Evolutionary conservation across 495 filamentous ascomycete genomes (phyloP).

Genomic region (Pyronema omphalodes): DNA sequence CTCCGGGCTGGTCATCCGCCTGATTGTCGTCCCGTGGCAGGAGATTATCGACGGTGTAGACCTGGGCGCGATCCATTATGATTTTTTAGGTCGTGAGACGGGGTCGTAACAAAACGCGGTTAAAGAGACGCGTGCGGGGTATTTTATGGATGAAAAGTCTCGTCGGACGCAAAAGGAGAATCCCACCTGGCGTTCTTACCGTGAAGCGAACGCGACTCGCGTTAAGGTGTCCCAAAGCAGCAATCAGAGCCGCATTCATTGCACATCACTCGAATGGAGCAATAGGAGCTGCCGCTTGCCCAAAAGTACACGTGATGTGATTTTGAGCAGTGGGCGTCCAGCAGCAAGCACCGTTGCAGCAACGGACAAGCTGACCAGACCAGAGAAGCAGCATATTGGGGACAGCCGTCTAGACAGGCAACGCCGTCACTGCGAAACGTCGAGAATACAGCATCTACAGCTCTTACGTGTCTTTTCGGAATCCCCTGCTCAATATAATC

Average conservation of each 20-base stretch:
- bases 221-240: not conserved
- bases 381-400: no score
- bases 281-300: not conserved
- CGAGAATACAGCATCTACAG: no score
- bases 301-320: not conserved
- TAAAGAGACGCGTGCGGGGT: constrained; percentile 2
- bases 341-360: no score
- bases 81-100: constrained; percentile 3
- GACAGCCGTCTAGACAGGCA: no score
- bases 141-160: constrained; percentile 14
- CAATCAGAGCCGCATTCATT: not conserved
- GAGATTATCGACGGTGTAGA: constrained; percentile 57
- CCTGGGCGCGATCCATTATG: constrained; percentile 71
- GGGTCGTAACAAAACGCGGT: not conserved
- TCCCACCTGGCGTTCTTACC: not conserved
- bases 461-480: no score
- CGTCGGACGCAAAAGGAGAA: not conserved
- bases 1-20: constrained; percentile 35
- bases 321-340: not conserved
- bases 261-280: not conserved
- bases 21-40: constrained; percentile 44
- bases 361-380: no score
- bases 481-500: constrained; percentile 6
- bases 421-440: no score
- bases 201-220: not conserved